phyloP scores from a whole-genome alignment of 2,329 filamentous ascomycete genomes.

The Parascedosporium putredinis region DNA sequence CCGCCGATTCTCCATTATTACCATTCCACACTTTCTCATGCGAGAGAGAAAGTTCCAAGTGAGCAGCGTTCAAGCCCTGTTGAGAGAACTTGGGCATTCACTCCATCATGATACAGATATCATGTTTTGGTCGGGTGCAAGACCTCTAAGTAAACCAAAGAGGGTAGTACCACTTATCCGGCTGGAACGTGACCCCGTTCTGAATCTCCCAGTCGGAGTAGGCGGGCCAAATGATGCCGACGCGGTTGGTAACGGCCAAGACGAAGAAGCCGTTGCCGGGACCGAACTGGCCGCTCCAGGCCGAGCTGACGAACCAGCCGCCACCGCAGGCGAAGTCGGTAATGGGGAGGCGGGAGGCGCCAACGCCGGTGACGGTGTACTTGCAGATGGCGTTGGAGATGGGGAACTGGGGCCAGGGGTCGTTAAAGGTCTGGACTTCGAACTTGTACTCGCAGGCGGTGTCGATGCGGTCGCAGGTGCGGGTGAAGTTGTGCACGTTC shows the following conservation, averaged over 20 bases:
- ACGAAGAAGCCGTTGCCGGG: neutral
- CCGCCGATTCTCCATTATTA: too few species aligned
- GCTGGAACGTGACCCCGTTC: neutral
- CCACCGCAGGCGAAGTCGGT: neutral
- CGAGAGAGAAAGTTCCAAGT: too few species aligned
- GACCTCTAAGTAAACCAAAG: neutral
- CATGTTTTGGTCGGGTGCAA: neutral
- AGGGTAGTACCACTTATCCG: neutral
- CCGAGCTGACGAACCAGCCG: neutral
- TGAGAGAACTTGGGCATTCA: too few species aligned
- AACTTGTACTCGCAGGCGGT: neutral
- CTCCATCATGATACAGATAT: too few species aligned
- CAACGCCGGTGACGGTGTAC: neutral
- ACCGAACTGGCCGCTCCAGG: neutral
- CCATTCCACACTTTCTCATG: too few species aligned
- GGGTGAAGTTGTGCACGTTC: neutral
- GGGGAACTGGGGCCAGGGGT: neutral
- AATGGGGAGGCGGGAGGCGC: neutral
- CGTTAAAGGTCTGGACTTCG: constrained; percentile 9
- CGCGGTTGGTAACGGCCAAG: neutral
- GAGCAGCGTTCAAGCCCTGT: too few species aligned
- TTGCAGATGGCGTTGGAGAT: neutral
- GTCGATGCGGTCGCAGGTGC: neutral
- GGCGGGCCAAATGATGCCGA: neutral
- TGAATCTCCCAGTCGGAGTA: neutral